A percentile compares a stretch with the other conserved stretches of the same genome.
phyloP scores from a whole-genome alignment of 2,329 filamentous ascomycete genomes.

The Fusarium lyarnte region DNA sequence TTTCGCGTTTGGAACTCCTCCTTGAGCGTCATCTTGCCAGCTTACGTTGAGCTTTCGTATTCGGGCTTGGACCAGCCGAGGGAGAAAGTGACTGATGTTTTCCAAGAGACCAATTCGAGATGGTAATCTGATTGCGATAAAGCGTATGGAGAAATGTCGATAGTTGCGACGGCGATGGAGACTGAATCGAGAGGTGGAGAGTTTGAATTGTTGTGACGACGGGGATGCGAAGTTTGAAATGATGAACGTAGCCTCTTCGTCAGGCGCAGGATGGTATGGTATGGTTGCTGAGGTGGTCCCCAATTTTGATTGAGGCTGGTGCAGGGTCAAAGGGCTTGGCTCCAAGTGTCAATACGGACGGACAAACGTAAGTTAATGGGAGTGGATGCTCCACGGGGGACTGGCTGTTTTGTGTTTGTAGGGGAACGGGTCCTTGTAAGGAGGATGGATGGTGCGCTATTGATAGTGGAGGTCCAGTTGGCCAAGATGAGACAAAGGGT shows the following conservation, averaged over 20 bases:
- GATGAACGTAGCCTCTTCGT: slow-evolving; percentile 49
- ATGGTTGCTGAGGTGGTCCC: slow-evolving; percentile 29
- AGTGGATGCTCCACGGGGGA: slow-evolving; percentile 29
- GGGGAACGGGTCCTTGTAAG: slow-evolving; percentile 25
- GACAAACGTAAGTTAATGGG: background rate
- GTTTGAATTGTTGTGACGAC: slow-evolving; percentile 30
- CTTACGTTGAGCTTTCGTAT: slow-evolving; percentile 41
- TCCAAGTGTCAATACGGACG: slow-evolving; percentile 26
- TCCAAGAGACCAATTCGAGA: slow-evolving; percentile 13
- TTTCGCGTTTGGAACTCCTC: slow-evolving; percentile 78
- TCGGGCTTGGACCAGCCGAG: slow-evolving; percentile 21
- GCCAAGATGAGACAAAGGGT: slow-evolving; percentile 18
- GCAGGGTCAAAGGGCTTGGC: slow-evolving; percentile 36
- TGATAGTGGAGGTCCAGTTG: background rate
- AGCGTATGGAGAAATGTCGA: slow-evolving; percentile 26
- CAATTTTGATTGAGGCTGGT: slow-evolving; percentile 45
- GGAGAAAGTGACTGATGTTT: slow-evolving; percentile 11
- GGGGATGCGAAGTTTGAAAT: slow-evolving; percentile 38
- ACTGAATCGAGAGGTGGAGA: slow-evolving; percentile 12
- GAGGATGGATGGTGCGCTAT: slow-evolving; percentile 13
- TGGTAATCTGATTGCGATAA: background rate
- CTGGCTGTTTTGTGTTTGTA: slow-evolving; percentile 31
- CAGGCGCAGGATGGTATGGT: slow-evolving; percentile 15
- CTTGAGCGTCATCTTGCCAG: slow-evolving; percentile 72
- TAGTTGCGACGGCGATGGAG: slow-evolving; percentile 31